These are phyloP conservation scores for Penicillium olsonii DNA, from an alignment of 2,329 filamentous ascomycete genomes.

Conservation along the genomic window DNA sequence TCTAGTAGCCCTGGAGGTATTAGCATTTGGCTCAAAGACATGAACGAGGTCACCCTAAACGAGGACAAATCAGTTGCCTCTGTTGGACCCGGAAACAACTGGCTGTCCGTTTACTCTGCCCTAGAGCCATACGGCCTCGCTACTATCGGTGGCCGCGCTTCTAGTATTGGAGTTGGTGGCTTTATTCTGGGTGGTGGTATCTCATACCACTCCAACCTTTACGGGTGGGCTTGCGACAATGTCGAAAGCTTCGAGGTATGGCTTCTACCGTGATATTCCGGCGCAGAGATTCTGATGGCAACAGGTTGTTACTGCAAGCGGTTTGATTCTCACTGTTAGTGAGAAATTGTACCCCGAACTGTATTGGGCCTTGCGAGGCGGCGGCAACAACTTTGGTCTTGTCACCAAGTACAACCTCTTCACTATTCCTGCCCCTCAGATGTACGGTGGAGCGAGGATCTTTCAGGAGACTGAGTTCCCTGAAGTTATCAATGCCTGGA, in stretches of 20 bases:
- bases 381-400: conserved; percentile 42
- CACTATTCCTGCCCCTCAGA: conserved; percentile 37
- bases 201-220: conserved; percentile 34
- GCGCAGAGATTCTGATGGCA: neutral
- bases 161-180: conserved; percentile 26
- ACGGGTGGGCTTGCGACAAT: conserved; percentile 41
- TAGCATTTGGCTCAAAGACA: conserved; percentile 33
- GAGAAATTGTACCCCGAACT: conserved; percentile 35
- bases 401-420: conserved; percentile 45
- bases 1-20: conserved; percentile 51
- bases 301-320: conserved; percentile 29
- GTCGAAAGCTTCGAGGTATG: conserved; percentile 36
- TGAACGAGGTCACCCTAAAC: conserved; percentile 32
- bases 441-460: conserved; percentile 42
- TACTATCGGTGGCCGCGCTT: conserved; percentile 37
- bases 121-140: conserved; percentile 34
- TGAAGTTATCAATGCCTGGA: conserved; percentile 34
- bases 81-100: conserved; percentile 37
- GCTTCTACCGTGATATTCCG: neutral
- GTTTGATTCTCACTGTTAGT: conserved; percentile 36
- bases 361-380: conserved; percentile 45
- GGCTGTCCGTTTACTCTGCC: conserved; percentile 35
- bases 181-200: conserved; percentile 32
- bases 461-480: conserved; percentile 33
- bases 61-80: conserved; percentile 29